These are phyloP conservation scores for Podospora appendiculata DNA, from an alignment of 495 filamentous ascomycete genomes.

Conservation along the genomic window DNA sequence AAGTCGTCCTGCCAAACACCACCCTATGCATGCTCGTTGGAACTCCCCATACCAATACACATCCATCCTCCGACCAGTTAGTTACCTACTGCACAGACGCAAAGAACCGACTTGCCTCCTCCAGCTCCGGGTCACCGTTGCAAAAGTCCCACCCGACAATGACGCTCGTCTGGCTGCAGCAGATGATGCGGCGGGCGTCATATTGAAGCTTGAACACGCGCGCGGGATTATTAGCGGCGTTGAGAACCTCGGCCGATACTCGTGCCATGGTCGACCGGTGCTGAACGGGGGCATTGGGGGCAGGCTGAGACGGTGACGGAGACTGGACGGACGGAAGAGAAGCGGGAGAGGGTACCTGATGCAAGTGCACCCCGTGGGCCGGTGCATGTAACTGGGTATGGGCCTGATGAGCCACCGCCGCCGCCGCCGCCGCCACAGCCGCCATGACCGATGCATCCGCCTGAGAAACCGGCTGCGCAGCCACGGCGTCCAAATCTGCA, in stretches of 20 bases:
- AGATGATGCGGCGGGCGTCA: slow-evolving; percentile 87
- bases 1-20: too few species aligned
- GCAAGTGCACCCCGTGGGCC: slow-evolving; percentile 11
- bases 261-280: slow-evolving; percentile 8
- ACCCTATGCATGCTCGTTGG: background rate
- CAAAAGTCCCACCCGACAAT: slow-evolving; percentile 99
- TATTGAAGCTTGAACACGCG: slow-evolving; percentile 98
- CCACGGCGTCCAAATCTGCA: background rate
- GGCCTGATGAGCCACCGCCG: slow-evolving; percentile 15
- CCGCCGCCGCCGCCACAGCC: slow-evolving; percentile 5
- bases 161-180: slow-evolving; percentile 79
- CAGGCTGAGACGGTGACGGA: background rate
- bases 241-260: slow-evolving; percentile 13
- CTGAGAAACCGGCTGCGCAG: background rate
- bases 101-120: slow-evolving; percentile 77
- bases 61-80: background rate
- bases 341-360: slow-evolving; percentile 16
- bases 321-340: slow-evolving; percentile 1
- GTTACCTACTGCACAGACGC: slow-evolving; percentile 29
- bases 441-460: slow-evolving; percentile 5
- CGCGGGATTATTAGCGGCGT: slow-evolving; percentile 42
- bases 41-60: background rate
- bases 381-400: slow-evolving; percentile 13
- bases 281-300: slow-evolving; percentile 1
- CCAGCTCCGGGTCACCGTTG: slow-evolving; percentile 74